Evolutionary conservation across 1,284 basidiomycete species (phyloP), one percentile per base, ranked within the genome.

Genomic region (Exsudoporus floridanus): DNA sequence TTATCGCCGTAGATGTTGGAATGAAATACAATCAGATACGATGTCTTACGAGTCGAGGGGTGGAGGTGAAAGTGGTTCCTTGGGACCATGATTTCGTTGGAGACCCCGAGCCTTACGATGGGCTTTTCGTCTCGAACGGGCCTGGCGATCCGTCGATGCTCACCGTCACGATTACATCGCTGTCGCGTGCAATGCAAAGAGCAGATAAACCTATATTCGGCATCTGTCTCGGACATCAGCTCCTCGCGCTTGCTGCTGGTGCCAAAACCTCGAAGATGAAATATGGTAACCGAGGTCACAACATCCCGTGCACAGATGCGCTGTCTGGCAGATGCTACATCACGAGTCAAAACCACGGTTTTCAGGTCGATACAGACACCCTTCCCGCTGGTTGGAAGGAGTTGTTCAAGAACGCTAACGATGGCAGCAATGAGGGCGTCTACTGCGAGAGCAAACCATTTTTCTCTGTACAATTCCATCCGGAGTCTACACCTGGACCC

Each of bases 11-110:
- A 52, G 97, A 99, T 71, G 95, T 99, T 50, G 97, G 97, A 39
- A 98, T 99, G 92, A 99, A 99, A 76, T 96, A 90, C 77, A 99
- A 99, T 75, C 97, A 99, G 74, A 96, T 99, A 63, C 85, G 97
- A 42, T 99, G 96, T 78, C 98, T 99, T 76, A 88, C 85, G 47
- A 81, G 86, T 49, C 90, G 97, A 43, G 96, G 97, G 49, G 84
- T 98, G 47, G 94, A 99, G 73, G 79, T 99, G 70, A 97, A 98
- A 74, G 94, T 98, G 49, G 92, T 99, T 5, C 96, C 97, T 36
- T 99, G 95, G 94, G 82, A 99, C 70, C 90, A 97, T 70, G 90
- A 99, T 74, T 93, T 98, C 70, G 76, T 91, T 41, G 68, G 81
- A n/a, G 75, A 84, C 16, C 69, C 79, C 4, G 84, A 96, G 66